Conservation (phyloP, 345 rosid genomes). For the Cardamine chenopodiifolia region DNA sequence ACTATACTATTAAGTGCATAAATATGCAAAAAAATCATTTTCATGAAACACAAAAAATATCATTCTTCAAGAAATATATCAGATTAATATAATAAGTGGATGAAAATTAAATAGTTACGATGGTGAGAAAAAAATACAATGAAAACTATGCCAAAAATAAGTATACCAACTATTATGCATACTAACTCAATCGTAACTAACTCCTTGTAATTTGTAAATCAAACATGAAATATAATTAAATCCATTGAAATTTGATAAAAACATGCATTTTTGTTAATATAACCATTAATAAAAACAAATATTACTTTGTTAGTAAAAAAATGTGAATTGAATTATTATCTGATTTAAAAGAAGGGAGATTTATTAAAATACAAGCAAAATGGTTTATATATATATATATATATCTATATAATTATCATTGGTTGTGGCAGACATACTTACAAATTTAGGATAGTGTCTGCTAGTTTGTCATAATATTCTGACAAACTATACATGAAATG, state of each 20-base stretch:
- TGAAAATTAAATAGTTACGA: background rate
- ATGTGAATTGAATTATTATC: background rate
- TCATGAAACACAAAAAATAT: background rate
- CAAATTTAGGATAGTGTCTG: background rate
- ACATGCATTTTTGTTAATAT: background rate
- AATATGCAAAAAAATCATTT: background rate
- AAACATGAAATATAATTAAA: background rate
- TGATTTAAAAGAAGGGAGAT: background rate
- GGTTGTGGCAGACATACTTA: background rate
- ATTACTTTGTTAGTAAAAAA: background rate
- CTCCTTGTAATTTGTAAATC: background rate
- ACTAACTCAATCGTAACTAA: background rate
- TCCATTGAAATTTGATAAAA: background rate
- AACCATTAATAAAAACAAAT: background rate
- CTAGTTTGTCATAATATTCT: background rate
- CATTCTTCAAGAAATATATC: background rate
- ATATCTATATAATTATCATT: too few relatives aligned
- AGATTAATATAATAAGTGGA: background rate
- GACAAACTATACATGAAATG: background rate
- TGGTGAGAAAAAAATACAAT: background rate
- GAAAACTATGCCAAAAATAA: background rate
- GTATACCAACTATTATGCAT: background rate
- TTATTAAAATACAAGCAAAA: background rate
- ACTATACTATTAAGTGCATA: background rate
- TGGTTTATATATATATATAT: too few relatives aligned